Evolutionary conservation across 768 basidiomycete species (phyloP).

Genomic region (Gymnopilus dilepis): DNA sequence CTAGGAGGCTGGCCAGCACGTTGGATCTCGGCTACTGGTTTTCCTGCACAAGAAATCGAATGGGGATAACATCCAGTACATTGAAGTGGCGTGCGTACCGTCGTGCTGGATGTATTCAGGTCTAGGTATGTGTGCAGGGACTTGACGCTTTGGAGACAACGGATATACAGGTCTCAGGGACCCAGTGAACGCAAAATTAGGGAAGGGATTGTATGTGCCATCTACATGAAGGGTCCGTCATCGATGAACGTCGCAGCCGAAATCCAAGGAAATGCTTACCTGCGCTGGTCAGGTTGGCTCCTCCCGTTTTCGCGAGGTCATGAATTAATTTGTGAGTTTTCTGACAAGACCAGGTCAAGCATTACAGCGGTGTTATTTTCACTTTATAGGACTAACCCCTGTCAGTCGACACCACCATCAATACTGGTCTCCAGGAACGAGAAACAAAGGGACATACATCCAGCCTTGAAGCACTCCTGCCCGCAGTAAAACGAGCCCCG

Average conservation of each 20-base stretch:
- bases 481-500: slow-evolving; percentile 90
- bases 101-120: slow-evolving; percentile 85
- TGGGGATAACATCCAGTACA: slow-evolving; percentile 17
- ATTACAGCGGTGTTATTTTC: slow-evolving; percentile 11
- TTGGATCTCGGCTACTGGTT: slow-evolving; percentile 63
- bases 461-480: slow-evolving; percentile 95
- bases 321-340: slow-evolving; percentile 86
- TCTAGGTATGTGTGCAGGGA: slow-evolving; percentile 83
- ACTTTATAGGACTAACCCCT: slow-evolving; percentile 39
- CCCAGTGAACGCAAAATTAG: slow-evolving; percentile 80
- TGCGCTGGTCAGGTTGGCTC: slow-evolving; percentile 18
- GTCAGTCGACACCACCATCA: slow-evolving; percentile 17
- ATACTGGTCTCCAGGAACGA: slow-evolving; percentile 18
- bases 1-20: slow-evolving; percentile 64
- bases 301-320: slow-evolving; percentile 53
- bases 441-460: slow-evolving; percentile 64
- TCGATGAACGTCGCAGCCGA: background rate
- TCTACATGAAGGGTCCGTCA: slow-evolving; percentile 44
- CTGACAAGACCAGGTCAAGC: slow-evolving; percentile 40
- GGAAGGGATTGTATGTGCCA: slow-evolving; percentile 82
- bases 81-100: slow-evolving; percentile 32
- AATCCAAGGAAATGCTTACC: background rate
- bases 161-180: slow-evolving; percentile 84
- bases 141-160: slow-evolving; percentile 73
- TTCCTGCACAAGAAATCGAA: slow-evolving; percentile 46